These are phyloP conservation scores for Trichocomaceae sp. DNA, from an alignment of 2,329 filamentous ascomycete species.

Conservation along the genomic window DNA sequence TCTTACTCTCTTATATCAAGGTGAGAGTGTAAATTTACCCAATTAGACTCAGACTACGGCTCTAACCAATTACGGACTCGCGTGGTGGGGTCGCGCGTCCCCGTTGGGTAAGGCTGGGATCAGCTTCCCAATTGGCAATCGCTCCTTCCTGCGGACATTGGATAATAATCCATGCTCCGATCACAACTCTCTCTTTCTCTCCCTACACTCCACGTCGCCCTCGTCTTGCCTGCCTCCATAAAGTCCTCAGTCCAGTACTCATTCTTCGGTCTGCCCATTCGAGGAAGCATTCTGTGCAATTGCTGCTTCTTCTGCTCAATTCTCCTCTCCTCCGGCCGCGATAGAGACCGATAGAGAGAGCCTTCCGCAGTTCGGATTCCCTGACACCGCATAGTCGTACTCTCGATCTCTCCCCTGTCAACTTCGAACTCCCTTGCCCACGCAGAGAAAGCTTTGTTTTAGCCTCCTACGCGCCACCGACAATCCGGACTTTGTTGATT, in stretches of 20 bases:
- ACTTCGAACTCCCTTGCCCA: background rate
- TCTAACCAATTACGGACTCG: background rate
- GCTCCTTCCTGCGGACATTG: background rate
- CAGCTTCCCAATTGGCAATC: background rate
- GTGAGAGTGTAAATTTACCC: too few relatives aligned
- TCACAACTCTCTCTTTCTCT: background rate
- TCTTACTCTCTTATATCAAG: too few relatives aligned
- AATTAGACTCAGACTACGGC: too few relatives aligned
- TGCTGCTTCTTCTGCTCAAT: background rate
- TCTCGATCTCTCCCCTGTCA: background rate
- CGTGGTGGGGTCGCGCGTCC: background rate
- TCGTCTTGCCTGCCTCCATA: background rate
- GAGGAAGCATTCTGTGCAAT: background rate
- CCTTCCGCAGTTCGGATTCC: background rate
- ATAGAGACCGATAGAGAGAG: background rate
- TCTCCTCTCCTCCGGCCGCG: background rate
- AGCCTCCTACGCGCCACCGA: background rate
- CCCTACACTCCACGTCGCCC: background rate
- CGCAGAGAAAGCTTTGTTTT: background rate
- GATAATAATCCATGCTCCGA: background rate
- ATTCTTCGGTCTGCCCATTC: background rate
- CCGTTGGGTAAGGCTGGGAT: background rate
- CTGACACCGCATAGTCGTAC: background rate
- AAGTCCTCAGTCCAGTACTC: background rate
- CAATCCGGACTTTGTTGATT: background rate